These are phyloP conservation scores for Phalaenopsis hybrid DNA, from an alignment of 116 monocot genomes.

Conservation along the genomic window DNA sequence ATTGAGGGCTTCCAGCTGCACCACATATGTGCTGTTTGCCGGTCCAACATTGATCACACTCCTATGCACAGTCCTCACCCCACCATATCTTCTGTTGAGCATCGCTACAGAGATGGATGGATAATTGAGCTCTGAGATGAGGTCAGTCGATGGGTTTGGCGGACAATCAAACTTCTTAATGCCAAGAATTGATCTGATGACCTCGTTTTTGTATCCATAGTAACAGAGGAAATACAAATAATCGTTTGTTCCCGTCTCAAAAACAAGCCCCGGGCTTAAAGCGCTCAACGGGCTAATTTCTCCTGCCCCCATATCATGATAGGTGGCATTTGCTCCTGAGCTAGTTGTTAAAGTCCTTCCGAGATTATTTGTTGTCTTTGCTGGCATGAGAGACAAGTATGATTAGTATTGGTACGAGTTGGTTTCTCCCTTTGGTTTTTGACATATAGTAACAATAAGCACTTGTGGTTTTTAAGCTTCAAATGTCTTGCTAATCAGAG, in stretches of 20 bases:
- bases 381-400: conserved; percentile 21
- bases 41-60: conserved; percentile 74
- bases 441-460: not conserved
- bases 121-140: conserved; percentile 75
- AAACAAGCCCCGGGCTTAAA: conserved; percentile 82
- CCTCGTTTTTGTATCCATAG: conserved; percentile 69
- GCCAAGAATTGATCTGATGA: conserved; percentile 49
- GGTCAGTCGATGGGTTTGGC: conserved; percentile 22
- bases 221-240: conserved; percentile 77
- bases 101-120: conserved; percentile 71
- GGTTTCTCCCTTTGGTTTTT: too few relatives aligned
- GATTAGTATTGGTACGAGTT: not conserved
- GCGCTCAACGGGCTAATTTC: conserved; percentile 79
- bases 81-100: conserved; percentile 17
- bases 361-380: conserved; percentile 50
- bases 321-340: conserved; percentile 42
- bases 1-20: conserved; percentile 38
- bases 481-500: too few relatives aligned
- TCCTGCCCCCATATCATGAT: conserved; percentile 81
- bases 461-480: not conserved
- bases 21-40: conserved; percentile 48
- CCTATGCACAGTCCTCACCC: conserved; percentile 28
- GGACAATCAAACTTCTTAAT: conserved; percentile 62
- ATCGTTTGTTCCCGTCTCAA: conserved; percentile 52
- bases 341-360: conserved; percentile 46